phyloP scores from a whole-genome alignment of 257 asterid genomes.

The Solanum chilense region DNA sequence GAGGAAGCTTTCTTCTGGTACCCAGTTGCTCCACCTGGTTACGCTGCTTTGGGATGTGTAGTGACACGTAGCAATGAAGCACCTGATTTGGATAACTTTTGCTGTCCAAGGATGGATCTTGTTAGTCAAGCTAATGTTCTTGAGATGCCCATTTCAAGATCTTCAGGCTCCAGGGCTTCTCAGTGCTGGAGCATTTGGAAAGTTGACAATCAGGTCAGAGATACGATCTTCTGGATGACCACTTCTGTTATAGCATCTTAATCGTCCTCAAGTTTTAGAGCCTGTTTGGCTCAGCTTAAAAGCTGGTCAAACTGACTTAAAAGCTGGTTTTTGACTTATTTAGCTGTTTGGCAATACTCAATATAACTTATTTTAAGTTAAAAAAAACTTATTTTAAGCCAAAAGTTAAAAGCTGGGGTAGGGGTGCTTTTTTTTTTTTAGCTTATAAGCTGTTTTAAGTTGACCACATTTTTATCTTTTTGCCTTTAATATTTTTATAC shows the following conservation, averaged over 20 bases:
- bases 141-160: conserved; percentile 81
- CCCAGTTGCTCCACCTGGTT: conserved; percentile 96
- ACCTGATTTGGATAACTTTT: conserved; percentile 52
- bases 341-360: too few species aligned
- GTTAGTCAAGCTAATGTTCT: conserved; percentile 74
- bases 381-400: too few species aligned
- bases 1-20: conserved; percentile 96
- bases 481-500: too few species aligned
- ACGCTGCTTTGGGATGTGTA: conserved; percentile 88
- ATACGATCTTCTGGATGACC: background rate
- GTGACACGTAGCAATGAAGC: conserved; percentile 66
- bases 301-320: too few species aligned
- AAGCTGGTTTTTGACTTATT: too few species aligned
- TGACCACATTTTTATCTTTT: too few species aligned
- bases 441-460: too few species aligned
- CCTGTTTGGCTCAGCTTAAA: too few species aligned
- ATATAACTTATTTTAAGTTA: too few species aligned
- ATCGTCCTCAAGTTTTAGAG: background rate
- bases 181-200: conserved; percentile 97
- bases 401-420: too few species aligned
- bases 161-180: conserved; percentile 67
- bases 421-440: too few species aligned
- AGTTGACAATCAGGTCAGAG: conserved; percentile 88
- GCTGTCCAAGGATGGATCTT: conserved; percentile 95
- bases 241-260: background rate